Base-by-base conservation (phyloP, 257 asterid species). In the Solanum peruvianum region DNA sequence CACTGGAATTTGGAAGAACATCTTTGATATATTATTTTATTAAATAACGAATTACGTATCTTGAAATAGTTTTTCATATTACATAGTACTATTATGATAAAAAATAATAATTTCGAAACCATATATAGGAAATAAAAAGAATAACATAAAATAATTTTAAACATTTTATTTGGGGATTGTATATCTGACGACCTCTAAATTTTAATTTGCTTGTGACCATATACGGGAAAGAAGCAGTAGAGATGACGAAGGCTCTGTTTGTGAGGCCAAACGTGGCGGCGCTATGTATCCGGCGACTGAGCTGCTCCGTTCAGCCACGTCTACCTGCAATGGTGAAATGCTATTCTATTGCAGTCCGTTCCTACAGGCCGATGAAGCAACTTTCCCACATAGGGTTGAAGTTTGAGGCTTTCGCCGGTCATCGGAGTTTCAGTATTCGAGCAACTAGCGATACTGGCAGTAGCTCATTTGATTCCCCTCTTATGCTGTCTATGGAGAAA, bases 401-500 rank as follows among this genome's bases (percentile, higher is more conserved):
- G 29, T 29, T 49, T 76, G 70, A 82, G 16, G 81, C 85, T 10
- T 72, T 39, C 4, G 33, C 45, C n/a, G 37, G 85, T 66, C 92
- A 85, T 16, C 93, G 97, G 91, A 70, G 21, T 91, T 91, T 93
- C 77, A 91, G 93, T 91, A 62, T 86, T 90, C 93, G 93, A 83
- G 96, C 96, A 23, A 88, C 95, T 12, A 58, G 86, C 8, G 91
- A 89, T 58, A 92, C 87, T 14, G 92, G 86, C 75, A 66, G 89
- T 23, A 86, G 95, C 86, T 88, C 94, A 23, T 64, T 93, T 86
- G 94, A 89, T 87, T 83, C 94, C 83, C 93, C 94, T 64, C 84
- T 95, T 85, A 95, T 96, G 92, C 94, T 92, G 84, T 91, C 96
- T 10, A 96, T 96, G 99, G 92, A 94, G 91, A 95, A 90, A 88